Evolutionary conservation across 257 asterid species (phyloP), one percentile per base, ranked within the genome.

Genomic region (Solanum sparsipilum): DNA sequence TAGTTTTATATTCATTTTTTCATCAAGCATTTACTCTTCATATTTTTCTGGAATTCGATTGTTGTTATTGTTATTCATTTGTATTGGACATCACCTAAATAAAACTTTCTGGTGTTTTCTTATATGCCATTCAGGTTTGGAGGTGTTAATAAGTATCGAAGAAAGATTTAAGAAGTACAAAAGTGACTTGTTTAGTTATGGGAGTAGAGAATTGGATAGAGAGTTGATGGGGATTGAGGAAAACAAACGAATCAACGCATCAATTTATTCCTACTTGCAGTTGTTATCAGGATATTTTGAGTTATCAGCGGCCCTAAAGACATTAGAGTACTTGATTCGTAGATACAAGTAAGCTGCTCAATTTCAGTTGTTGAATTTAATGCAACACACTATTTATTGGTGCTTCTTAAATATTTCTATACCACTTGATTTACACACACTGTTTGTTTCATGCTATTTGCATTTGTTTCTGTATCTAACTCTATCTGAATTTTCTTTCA

Each of bases 261-360:
- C 96, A 1, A 88, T 97, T 87, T 44, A 86, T 90, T 94, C 96
- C 68, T 97, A 92, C 90, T 90, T 97, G 86, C 92, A 93, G 90
- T 89, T 96, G n/a, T 75, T 96, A 60, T 92, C 98, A 0, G 99
- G 98, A 20, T 90, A 91, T 90, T 92, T 97, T 3, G 93, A 92
- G 88, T 89, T 89, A n/a, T 86, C 89, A 84, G 91, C 98, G 4
- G 96, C 98, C 20, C 72, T 90, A 89, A 94, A 91, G 92, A 93
- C 99, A 7, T 87, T 97, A 67, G 99, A 97, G 93, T 97, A 92
- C 90, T 92, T 97, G 86, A 92, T 97, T 84, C 99, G 99, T 12
- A 90, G 98, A 94, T 97, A 93, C 95, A 95, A 94, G 99, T 95
- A 86, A 84, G 87, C 32, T 65, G 32, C 23, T 13, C 70, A 41